These are phyloP conservation scores for Ceratocystis colombiana DNA, from an alignment of 2,329 filamentous ascomycete species.

Conservation along the genomic window DNA sequence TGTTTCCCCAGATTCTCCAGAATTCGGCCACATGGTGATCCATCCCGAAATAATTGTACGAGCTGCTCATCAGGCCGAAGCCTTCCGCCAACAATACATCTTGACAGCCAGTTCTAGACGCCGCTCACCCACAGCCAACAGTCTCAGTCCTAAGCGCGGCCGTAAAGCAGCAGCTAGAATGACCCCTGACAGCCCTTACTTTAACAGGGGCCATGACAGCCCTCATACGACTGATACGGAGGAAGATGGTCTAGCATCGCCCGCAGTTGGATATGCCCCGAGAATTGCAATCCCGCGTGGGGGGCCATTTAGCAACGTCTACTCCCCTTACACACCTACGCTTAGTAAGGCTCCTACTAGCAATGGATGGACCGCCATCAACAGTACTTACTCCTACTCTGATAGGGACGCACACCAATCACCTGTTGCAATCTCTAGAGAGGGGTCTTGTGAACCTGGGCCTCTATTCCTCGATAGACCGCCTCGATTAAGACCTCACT, in stretches of 20 bases:
- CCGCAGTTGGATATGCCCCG: neutral
- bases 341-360: slow-evolving; percentile 16
- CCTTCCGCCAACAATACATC: slow-evolving; percentile 34
- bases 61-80: slow-evolving; percentile 43
- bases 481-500: slow-evolving; percentile 13
- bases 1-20: slow-evolving; percentile 50
- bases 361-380: slow-evolving; percentile 17
- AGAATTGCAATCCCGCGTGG: neutral
- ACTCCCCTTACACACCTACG: neutral
- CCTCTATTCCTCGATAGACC: neutral
- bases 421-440: slow-evolving; percentile 17
- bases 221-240: slow-evolving; percentile 38
- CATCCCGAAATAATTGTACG: slow-evolving; percentile 44
- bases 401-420: slow-evolving; percentile 16
- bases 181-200: slow-evolving; percentile 19
- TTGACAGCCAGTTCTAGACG: slow-evolving; percentile 8
- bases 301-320: neutral
- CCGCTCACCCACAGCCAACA: slow-evolving; percentile 17
- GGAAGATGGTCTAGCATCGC: slow-evolving; percentile 30
- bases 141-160: slow-evolving; percentile 15
- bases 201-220: slow-evolving; percentile 27
- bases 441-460: slow-evolving; percentile 17
- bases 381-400: neutral
- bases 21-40: slow-evolving; percentile 59
- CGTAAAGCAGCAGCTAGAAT: neutral